Base-by-base conservation (phyloP, 2,329 filamentous ascomycete genomes). In the Claviceps sp. region DNA sequence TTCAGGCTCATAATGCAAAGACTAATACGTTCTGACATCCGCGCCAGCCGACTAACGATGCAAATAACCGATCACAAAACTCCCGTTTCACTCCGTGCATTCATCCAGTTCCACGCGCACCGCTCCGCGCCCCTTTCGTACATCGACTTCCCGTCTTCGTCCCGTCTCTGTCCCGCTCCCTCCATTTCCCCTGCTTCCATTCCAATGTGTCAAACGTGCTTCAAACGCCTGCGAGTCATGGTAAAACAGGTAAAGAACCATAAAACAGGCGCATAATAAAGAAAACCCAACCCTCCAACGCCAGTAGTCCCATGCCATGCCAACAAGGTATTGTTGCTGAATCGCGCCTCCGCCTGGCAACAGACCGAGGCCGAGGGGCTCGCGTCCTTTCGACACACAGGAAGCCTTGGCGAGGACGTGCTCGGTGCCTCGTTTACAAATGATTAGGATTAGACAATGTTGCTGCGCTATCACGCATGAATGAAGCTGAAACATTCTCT, bases 401-500 rank as follows among this genome's bases (percentile, higher is more conserved):
- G 24, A 43, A 43, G 7, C 18, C n/a, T 47, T n/a, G 24, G 44
- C 22, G 18, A 36, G n/a, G n/a, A 20, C 16, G 24, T 30, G 43
- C 43, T 46, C 24, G 26, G 26, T 36, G 6, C n/a, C 34, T 47
- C 26, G 30, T n/a, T 36, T 30, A 36, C 44, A 36, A 47, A 30
- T 48, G 18, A 37, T 37, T 49, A 46, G 6, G 41, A 46, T n/a
- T 52, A 42, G 16, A 38, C 30, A 34, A 11, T 36, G 26, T 26
- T 43, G 22, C 54, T 61, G n/a, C 45, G n/a, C 18, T 38, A 18
- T 16, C 59, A 55, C 65, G 61, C 58, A 55, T 57, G 77, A 9
- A 41, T 30, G 20, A 26, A 43, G 16, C 22, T 44, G 20, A 44
- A 16, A 14, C 13, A 20, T 16, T 42, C 18, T 42, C 40, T 42